Percentiles rank a stretch among this genome's conserved stretches.
Evolutionary conservation across 495 filamentous ascomycete genomes (phyloP).

Genomic region (Glonium stellatum): DNA sequence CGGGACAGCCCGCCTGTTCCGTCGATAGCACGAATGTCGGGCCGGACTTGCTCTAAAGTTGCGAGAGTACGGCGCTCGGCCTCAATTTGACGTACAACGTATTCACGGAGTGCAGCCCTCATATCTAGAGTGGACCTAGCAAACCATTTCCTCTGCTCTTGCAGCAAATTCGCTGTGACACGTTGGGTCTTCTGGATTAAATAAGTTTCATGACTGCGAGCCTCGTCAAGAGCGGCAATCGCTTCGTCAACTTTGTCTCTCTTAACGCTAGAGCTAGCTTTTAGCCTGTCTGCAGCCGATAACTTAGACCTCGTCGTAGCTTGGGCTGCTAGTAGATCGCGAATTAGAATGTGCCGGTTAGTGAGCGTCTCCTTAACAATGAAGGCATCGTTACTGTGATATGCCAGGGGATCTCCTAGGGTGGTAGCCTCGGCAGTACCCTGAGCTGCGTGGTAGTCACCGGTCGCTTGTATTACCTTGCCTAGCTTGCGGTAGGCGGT

Average conservation of each 20-base stretch:
- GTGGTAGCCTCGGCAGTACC: slow-evolving; percentile 95
- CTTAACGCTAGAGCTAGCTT: slow-evolving; percentile 71
- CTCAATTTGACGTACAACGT: slow-evolving; percentile 90
- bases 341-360: slow-evolving; percentile 95
- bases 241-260: slow-evolving; percentile 96
- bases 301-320: slow-evolving; percentile 70
- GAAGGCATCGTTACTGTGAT: slow-evolving; percentile 92
- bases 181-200: slow-evolving; percentile 75
- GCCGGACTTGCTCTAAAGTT: slow-evolving; percentile 82
- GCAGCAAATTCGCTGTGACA: slow-evolving; percentile 80
- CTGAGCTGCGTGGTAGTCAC: slow-evolving; percentile 95
- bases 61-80: slow-evolving; percentile 87
- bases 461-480: slow-evolving; percentile 81
- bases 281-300: slow-evolving; percentile 79
- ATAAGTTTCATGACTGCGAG: slow-evolving; percentile 66
- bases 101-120: slow-evolving; percentile 75
- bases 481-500: slow-evolving; percentile 94
- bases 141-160: slow-evolving; percentile 89
- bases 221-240: slow-evolving; percentile 80
- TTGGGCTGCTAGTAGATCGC: slow-evolving; percentile 84
- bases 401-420: slow-evolving; percentile 84
- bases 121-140: slow-evolving; percentile 76
- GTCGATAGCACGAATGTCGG: slow-evolving; percentile 90
- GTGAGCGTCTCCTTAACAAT: slow-evolving; percentile 99
- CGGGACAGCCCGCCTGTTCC: slow-evolving; percentile 79